Base-by-base conservation (phyloP, 768 basidiomycete genomes). In the Naematelia encephala region DNA sequence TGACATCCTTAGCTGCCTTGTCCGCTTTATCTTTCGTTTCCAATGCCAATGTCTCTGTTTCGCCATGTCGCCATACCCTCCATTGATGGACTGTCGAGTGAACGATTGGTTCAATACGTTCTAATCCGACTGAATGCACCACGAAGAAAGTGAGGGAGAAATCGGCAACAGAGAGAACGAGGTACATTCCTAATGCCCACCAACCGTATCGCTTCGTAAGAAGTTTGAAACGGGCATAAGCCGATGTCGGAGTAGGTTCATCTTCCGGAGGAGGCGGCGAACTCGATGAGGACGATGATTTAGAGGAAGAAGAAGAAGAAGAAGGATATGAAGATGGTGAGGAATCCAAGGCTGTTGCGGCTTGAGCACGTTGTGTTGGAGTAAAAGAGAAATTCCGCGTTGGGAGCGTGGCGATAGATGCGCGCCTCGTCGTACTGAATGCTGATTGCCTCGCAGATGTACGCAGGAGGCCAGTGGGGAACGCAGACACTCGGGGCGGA, bases 131-230 rank as follows among this genome's bases (percentile, higher is more conserved):
- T 44, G 91, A 80, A 66, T 90, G 87, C 72, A 99, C 85, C 52
- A 85, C 85, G 48, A 85, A 82, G 73, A 96, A 96, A 0, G 89
- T 85, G 68, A 96, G 81, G 30, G 84, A 79, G 74, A 98, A 91
- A 76, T 99, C 96, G 73, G 92, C 71, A 5, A 81, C 80, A 43
- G 84, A 83, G 55, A 98, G 74, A 51, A 86, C 72, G 62, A 87
- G 45, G 80, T 99, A 99, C 23, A 98, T 86, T 28, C 89, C 92
- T 26, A 98, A 82, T 19, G 96, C 91, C 73, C 93, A 94, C 89
- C 90, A 91, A 27, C 94, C 94, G 74, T 98, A 96, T 3, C 88
- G 84, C 73, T 88, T 92, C 59, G 92, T 86, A 58, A 97, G 87
- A 66, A 58, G 21, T 63, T 73, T 73, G 34, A 73, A 60, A 4